Evolutionary conservation across 176 grass and related monocot genomes (phyloP).

Genomic region (Carex pumila): DNA sequence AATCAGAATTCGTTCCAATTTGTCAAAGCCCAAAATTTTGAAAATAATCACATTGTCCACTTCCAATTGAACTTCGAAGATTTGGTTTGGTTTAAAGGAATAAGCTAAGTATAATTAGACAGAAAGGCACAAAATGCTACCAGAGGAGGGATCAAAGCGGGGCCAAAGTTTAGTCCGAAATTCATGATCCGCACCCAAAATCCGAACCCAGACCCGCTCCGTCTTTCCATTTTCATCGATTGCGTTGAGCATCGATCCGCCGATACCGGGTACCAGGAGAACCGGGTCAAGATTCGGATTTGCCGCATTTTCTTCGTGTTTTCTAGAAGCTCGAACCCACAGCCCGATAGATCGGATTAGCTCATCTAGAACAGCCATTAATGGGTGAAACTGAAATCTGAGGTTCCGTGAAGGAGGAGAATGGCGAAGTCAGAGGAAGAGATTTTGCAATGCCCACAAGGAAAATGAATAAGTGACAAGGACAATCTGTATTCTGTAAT

Average conservation of each 20-base stretch:
- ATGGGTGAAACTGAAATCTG: not conserved
- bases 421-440: not conserved
- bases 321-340: slow-evolving; percentile 49
- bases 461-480: not conserved
- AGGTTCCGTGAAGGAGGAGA: not conserved
- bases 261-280: slow-evolving; percentile 78
- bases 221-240: slow-evolving; percentile 70
- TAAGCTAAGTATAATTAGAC: not conserved
- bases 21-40: not conserved
- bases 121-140: slow-evolving; percentile 18
- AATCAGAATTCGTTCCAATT: not conserved
- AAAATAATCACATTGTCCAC: not conserved
- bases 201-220: slow-evolving; percentile 85
- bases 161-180: slow-evolving; percentile 76
- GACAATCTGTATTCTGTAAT: too few species aligned
- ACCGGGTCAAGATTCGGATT: slow-evolving; percentile 78
- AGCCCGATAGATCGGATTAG: slow-evolving; percentile 76
- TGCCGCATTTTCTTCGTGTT: slow-evolving; percentile 28
- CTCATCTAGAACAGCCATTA: slow-evolving; percentile 63
- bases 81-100: not conserved
- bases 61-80: not conserved
- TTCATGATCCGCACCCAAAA: slow-evolving; percentile 78
- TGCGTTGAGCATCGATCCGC: slow-evolving; percentile 65
- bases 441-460: not conserved
- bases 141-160: slow-evolving; percentile 69